Conservation (phyloP, 2,329 filamentous ascomycete genomes). For the Knoxdaviesia capensis region DNA sequence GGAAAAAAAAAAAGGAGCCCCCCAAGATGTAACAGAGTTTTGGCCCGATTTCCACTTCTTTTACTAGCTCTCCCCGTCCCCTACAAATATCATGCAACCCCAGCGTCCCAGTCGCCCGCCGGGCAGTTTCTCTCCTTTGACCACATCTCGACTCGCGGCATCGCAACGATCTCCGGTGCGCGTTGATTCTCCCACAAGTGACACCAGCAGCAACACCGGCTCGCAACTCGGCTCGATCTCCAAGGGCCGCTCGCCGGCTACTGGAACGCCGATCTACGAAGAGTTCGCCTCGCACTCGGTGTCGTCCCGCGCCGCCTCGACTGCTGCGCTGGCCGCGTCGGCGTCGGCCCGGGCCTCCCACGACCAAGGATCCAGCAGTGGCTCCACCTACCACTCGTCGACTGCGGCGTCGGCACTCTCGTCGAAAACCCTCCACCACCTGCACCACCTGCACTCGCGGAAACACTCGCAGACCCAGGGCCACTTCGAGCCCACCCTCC, state of each 20-base stretch:
- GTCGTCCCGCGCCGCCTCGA: conserved; percentile 17
- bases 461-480: conserved; percentile 57
- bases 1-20: not conserved
- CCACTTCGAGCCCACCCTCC: conserved; percentile 54
- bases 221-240: conserved; percentile 1
- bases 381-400: conserved; percentile 9
- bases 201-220: conserved; percentile 12
- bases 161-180: conserved; percentile 13
- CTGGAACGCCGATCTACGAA: conserved; percentile 20
- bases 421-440: conserved; percentile 10
- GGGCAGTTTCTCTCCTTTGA: conserved; percentile 35
- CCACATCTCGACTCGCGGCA: conserved; percentile 8
- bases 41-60: not conserved
- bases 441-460: conserved; percentile 26
- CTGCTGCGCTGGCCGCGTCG: not conserved
- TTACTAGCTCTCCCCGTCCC: not conserved
- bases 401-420: too few relatives aligned
- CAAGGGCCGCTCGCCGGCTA: conserved; percentile 4
- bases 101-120: conserved; percentile 26
- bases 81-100: conserved; percentile 20
- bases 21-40: too few relatives aligned
- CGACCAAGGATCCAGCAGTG: conserved; percentile 11
- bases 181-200: conserved; percentile 24
- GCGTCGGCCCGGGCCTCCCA: conserved; percentile 1
- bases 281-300: conserved; percentile 30